Evolutionary conservation across 768 basidiomycete species (phyloP).

Genomic region (Mycena venus): DNA sequence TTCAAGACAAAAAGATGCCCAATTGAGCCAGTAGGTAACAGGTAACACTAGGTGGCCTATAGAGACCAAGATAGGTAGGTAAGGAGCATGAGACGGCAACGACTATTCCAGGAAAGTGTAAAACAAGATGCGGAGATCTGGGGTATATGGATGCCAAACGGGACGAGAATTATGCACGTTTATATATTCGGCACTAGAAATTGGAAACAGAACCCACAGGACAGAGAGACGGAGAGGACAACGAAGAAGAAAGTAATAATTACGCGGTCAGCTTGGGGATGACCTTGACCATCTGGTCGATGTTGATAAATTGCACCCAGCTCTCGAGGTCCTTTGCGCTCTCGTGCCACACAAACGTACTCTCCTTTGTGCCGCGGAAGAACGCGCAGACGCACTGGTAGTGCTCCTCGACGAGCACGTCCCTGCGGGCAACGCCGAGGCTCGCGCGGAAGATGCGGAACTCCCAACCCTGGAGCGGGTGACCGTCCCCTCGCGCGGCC

Average conservation of each 20-base stretch:
- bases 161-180: neutral
- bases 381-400: constrained; percentile 87
- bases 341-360: constrained; percentile 81
- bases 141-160: neutral
- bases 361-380: constrained; percentile 75
- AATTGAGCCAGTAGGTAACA: too few relatives aligned
- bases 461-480: constrained; percentile 85
- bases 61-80: neutral
- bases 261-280: constrained; percentile 80
- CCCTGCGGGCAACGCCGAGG: constrained; percentile 74
- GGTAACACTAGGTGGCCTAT: too few relatives aligned
- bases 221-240: too few relatives aligned
- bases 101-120: too few relatives aligned
- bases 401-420: constrained; percentile 69
- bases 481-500: constrained; percentile 75
- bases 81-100: too few relatives aligned
- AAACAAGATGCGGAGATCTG: neutral
- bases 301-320: constrained; percentile 89
- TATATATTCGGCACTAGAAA: neutral
- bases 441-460: constrained; percentile 85
- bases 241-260: neutral
- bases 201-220: neutral
- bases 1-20: neutral
- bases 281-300: constrained; percentile 86
- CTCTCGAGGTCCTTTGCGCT: constrained; percentile 75